Conservation (phyloP, 208 protist species). For the Naegleria fowleri region DNA sequence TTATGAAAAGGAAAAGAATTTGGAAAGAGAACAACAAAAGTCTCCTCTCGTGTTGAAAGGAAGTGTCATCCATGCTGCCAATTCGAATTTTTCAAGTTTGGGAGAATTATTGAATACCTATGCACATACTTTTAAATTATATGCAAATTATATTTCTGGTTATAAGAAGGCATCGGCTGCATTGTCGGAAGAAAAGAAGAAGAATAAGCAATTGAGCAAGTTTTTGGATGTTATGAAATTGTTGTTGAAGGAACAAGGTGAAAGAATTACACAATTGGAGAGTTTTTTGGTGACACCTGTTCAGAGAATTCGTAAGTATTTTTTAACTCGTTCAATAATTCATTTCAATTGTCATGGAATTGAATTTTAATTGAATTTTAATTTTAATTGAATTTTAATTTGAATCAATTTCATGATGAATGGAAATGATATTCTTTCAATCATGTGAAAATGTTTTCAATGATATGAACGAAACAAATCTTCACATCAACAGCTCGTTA, state of each 20-base stretch:
- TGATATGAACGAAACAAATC: not conserved
- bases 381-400: no score
- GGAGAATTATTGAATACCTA: not conserved
- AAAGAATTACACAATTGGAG: not conserved
- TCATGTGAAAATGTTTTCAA: no score
- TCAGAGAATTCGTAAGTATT: constrained; percentile 8
- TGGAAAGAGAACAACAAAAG: not conserved
- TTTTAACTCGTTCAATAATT: not conserved
- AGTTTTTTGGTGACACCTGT: not conserved
- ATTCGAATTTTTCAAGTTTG: not conserved
- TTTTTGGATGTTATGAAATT: not conserved
- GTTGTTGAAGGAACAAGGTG: not conserved
- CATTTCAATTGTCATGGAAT: no score
- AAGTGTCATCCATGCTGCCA: no score
- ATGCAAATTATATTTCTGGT: not conserved
- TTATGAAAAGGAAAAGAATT: not conserved
- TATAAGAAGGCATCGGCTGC: not conserved
- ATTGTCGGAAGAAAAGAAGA: not conserved
- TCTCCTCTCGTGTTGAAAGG: no score
- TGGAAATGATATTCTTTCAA: no score
- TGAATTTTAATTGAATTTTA: no score
- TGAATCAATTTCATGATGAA: no score
- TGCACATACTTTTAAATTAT: not conserved
- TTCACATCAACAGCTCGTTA: not conserved
- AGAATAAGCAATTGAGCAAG: not conserved